These are phyloP conservation scores for Fusarium sp. DNA, from an alignment of 2,329 filamentous ascomycete genomes.

Conservation along the genomic window DNA sequence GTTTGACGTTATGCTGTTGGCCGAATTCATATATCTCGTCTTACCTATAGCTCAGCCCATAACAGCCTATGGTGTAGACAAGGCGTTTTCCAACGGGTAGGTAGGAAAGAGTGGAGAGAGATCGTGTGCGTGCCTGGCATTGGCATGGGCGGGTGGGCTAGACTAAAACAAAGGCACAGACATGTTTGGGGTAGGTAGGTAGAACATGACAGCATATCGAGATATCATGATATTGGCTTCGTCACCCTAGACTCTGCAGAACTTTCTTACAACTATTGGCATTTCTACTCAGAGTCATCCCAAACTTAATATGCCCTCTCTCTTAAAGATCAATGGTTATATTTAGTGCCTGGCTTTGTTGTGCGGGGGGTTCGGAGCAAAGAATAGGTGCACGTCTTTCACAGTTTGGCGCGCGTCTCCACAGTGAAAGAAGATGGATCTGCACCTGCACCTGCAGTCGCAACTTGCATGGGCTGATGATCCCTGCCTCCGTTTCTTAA, in stretches of 20 bases:
- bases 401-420: conserved; percentile 42
- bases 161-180: not conserved
- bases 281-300: not conserved
- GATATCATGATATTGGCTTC: not conserved
- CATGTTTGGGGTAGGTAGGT: not conserved
- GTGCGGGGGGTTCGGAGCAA: not conserved
- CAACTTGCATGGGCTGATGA: conserved; percentile 42
- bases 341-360: not conserved
- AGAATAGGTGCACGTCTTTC: conserved; percentile 10
- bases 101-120: not conserved
- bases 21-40: conserved; percentile 6
- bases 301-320: not conserved
- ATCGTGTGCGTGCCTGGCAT: not conserved
- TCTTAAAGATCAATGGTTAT: not conserved
- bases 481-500: conserved; percentile 24
- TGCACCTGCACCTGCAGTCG: conserved; percentile 18
- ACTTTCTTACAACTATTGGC: not conserved
- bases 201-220: conserved; percentile 3
- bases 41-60: conserved; percentile 1
- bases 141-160: conserved; percentile 1
- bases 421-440: conserved; percentile 24
- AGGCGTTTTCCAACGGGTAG: conserved; percentile 10
- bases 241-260: not conserved
- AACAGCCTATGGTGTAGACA: not conserved
- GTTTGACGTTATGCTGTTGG: not conserved